These are phyloP conservation scores for Pelargonium citronellum DNA, from an alignment of 441 rosid genomes.

Conservation along the genomic window DNA sequence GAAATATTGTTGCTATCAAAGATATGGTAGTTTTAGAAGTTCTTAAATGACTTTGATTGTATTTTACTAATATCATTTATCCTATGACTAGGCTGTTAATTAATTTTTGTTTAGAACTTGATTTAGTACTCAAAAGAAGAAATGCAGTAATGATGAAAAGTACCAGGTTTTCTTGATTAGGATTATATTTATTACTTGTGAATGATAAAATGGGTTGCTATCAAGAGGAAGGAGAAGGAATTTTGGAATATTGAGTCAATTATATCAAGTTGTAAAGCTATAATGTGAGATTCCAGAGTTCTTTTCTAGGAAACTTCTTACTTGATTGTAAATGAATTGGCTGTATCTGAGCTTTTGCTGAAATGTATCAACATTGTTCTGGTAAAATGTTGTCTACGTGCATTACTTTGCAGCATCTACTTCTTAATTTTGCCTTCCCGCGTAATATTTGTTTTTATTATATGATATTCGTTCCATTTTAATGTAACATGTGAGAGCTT, in stretches of 20 bases:
- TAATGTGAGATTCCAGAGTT: slow-evolving; percentile 4
- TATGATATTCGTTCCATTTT: too few relatives aligned
- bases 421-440: too few relatives aligned
- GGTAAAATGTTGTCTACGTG: too few relatives aligned
- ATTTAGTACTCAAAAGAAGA: neutral
- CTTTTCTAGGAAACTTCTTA: neutral
- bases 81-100: neutral
- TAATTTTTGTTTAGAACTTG: neutral
- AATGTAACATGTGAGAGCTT: too few relatives aligned
- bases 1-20: neutral
- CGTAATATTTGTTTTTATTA: too few relatives aligned
- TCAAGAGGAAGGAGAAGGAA: neutral
- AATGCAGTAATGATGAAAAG: neutral
- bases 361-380: neutral
- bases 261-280: neutral
- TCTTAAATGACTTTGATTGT: neutral
- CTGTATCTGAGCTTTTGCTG: neutral
- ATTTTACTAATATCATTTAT: neutral
- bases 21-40: neutral
- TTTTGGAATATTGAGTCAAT: neutral
- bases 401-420: too few relatives aligned
- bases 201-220: neutral
- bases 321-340: neutral
- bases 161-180: neutral
- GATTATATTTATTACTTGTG: slow-evolving; percentile 6